Conservation (phyloP, 1,139 yeast species). For the Yueomyces sp. region DNA sequence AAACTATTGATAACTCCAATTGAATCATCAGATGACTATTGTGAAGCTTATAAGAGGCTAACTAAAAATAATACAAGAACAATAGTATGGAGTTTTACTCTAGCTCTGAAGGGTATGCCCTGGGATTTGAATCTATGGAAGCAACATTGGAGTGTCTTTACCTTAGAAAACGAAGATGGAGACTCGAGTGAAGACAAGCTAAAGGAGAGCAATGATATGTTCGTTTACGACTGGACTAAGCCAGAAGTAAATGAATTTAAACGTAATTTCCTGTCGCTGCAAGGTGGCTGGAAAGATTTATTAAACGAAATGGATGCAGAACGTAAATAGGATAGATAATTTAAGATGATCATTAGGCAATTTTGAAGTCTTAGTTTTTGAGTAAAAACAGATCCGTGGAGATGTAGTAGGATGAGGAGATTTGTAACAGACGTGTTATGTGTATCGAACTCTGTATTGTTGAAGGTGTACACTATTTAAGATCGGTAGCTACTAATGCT, state of each 20-base stretch:
- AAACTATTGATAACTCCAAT: constrained; percentile 20
- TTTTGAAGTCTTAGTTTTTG: no score
- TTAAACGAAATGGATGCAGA: background rate
- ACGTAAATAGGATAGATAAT: no score
- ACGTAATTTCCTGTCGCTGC: background rate
- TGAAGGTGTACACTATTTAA: no score
- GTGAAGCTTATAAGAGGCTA: constrained; percentile 16
- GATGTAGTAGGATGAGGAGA: no score
- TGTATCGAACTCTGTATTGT: no score
- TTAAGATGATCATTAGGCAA: no score
- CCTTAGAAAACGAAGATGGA: constrained; percentile 6
- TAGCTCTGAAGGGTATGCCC: constrained; percentile 18
- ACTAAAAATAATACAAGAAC: constrained; percentile 15
- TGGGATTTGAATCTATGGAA: constrained; percentile 23
- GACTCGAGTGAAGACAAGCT: constrained; percentile 3
- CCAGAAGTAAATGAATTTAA: background rate
- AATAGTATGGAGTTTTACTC: constrained; percentile 19
- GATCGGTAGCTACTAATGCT: no score
- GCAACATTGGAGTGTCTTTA: constrained; percentile 15
- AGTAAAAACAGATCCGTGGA: no score
- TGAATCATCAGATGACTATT: constrained; percentile 17
- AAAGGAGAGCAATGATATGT: constrained; percentile 2
- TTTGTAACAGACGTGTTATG: no score
- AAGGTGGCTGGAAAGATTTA: background rate
- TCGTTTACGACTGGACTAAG: background rate